Conservation (phyloP, 345 rosid species). For the Sisymbrium irio region DNA sequence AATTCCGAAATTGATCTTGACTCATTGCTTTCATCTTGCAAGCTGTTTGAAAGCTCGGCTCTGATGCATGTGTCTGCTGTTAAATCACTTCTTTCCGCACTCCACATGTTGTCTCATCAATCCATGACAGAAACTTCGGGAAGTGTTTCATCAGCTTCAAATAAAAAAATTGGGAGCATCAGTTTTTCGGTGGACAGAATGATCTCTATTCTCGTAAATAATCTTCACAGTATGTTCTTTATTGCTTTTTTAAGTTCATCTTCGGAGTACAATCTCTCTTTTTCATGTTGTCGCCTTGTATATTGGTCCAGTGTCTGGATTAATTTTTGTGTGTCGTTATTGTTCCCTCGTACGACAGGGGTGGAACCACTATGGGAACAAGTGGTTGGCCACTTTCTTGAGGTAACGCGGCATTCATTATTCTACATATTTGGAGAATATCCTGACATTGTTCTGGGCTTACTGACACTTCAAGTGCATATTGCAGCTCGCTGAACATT, state of each 20-base stretch:
- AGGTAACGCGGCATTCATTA: conserved; percentile 48
- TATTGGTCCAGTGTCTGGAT: not conserved
- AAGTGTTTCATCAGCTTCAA: conserved; percentile 66
- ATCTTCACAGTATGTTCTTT: conserved; percentile 82
- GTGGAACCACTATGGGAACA: conserved; percentile 94
- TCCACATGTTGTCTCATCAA: conserved; percentile 77
- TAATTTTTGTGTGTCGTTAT: conserved; percentile 14
- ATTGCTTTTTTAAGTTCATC: conserved; percentile 1
- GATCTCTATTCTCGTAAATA: conserved; percentile 86
- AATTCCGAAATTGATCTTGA: conserved; percentile 38
- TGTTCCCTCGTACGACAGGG: conserved; percentile 45
- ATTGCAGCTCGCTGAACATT: conserved; percentile 84
- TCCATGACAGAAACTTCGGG: conserved; percentile 71
- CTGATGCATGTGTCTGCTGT: conserved; percentile 95
- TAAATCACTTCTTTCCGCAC: conserved; percentile 92
- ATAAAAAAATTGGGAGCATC: conserved; percentile 76
- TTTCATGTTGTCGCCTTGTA: conserved; percentile 7
- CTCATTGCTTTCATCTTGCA: conserved; percentile 36
- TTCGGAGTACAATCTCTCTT: conserved; percentile 6
- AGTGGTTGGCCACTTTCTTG: conserved; percentile 86
- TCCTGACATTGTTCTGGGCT: conserved; percentile 18
- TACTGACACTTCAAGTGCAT: conserved; percentile 38
- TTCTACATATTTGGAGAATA: conserved; percentile 24
- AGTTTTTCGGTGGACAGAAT: conserved; percentile 91
- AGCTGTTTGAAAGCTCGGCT: conserved; percentile 99